phyloP scores from a whole-genome alignment of 129 eudicot species.

The Chrysanthemum lavandulifolium region DNA sequence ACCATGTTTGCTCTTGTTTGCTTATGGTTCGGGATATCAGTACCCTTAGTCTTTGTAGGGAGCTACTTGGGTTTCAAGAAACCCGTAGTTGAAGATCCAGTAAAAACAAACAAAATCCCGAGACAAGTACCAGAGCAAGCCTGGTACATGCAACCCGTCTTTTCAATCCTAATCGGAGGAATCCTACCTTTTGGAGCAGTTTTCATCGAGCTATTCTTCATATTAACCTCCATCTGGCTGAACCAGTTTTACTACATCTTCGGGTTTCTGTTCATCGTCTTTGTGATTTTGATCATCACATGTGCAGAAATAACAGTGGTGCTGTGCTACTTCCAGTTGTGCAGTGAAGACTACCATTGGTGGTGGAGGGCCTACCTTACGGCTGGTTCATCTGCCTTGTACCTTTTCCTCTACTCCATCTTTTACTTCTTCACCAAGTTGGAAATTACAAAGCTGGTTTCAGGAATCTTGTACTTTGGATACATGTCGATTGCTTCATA shows the following conservation, averaged over 20 bases:
- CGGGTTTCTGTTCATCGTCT: slow-evolving; percentile 87
- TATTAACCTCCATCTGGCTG: slow-evolving; percentile 85
- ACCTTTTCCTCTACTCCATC: slow-evolving; percentile 74
- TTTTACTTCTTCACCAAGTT: slow-evolving; percentile 82
- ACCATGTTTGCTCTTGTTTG: slow-evolving; percentile 89
- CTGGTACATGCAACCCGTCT: slow-evolving; percentile 87
- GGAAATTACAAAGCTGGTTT: slow-evolving; percentile 79
- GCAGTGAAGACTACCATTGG: slow-evolving; percentile 91
- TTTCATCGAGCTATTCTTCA: slow-evolving; percentile 86
- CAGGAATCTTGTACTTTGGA: slow-evolving; percentile 81
- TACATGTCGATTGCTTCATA: slow-evolving; percentile 81
- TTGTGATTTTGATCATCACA: slow-evolving; percentile 71
- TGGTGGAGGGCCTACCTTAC: slow-evolving; percentile 95
- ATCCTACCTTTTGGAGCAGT: slow-evolving; percentile 91
- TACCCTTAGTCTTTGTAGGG: slow-evolving; percentile 87
- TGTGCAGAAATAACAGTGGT: slow-evolving; percentile 86
- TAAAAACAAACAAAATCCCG: slow-evolving; percentile 83
- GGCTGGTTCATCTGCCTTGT: slow-evolving; percentile 78
- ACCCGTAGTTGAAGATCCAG: slow-evolving; percentile 81
- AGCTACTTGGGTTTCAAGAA: slow-evolving; percentile 89
- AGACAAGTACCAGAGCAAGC: slow-evolving; percentile 92
- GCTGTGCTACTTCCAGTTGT: slow-evolving; percentile 84
- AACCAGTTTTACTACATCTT: slow-evolving; percentile 88
- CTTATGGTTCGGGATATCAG: slow-evolving; percentile 93
- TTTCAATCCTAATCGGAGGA: slow-evolving; percentile 88